Conservation (phyloP, 164 flowering plant genomes). For the Sedum album region DNA sequence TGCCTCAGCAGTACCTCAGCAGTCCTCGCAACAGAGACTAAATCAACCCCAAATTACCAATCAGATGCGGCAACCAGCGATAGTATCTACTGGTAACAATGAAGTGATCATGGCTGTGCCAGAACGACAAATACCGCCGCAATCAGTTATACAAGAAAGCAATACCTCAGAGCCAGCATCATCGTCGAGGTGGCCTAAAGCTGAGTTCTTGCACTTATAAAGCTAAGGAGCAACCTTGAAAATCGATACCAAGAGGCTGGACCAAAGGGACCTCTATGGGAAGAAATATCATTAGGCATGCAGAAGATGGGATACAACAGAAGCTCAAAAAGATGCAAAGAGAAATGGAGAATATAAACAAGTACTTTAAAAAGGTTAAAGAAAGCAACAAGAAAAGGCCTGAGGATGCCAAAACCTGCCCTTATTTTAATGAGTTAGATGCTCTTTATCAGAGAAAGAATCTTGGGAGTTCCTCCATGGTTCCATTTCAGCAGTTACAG, state of each 20-base stretch:
- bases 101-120: constrained; percentile 28
- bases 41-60: constrained; percentile 13
- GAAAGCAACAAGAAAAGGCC: constrained; percentile 70
- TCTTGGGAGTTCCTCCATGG: constrained; percentile 15
- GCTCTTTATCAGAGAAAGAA: constrained; percentile 34
- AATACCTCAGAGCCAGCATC: constrained; percentile 29
- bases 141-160: constrained; percentile 11
- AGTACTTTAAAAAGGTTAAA: constrained; percentile 65
- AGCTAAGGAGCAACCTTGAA: constrained; percentile 46
- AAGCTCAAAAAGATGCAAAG: constrained; percentile 61
- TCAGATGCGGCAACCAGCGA: not conserved
- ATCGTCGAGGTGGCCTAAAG: constrained; percentile 62
- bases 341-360: constrained; percentile 75
- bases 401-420: constrained; percentile 63
- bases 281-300: constrained; percentile 56
- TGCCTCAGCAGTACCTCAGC: constrained; percentile 12
- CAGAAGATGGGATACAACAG: constrained; percentile 43
- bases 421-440: constrained; percentile 46
- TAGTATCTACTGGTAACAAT: constrained; percentile 6
- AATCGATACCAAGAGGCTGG: constrained; percentile 50
- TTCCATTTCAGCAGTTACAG: not conserved
- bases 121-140: constrained; percentile 28
- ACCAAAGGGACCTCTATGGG: constrained; percentile 68
- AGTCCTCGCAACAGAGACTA: constrained; percentile 11
- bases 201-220: constrained; percentile 53